Evolutionary conservation across 2,329 filamentous ascomycete species (phyloP).

Genomic region (Phialocephala subalpina): DNA sequence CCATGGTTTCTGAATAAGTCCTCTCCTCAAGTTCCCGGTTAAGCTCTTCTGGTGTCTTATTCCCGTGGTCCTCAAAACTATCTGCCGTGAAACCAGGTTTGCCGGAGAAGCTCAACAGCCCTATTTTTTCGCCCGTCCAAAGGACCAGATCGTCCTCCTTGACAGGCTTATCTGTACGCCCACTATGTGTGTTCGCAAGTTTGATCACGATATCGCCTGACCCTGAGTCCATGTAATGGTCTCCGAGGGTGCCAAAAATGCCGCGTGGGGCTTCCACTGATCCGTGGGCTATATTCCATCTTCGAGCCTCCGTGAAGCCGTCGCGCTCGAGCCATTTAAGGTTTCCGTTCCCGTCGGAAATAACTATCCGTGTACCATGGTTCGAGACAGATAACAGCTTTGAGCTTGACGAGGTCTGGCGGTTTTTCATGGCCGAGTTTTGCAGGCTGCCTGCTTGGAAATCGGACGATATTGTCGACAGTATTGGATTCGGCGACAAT

Average conservation of each 20-base stretch:
- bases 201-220: conserved; percentile 82
- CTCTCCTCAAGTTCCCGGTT: conserved; percentile 63
- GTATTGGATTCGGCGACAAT: conserved; percentile 50
- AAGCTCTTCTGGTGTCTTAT: conserved; percentile 52
- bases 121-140: conserved; percentile 89
- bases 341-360: conserved; percentile 83
- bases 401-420: conserved; percentile 81
- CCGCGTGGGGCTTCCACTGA: conserved; percentile 50
- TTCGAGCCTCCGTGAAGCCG: conserved; percentile 68
- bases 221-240: conserved; percentile 48
- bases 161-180: conserved; percentile 43
- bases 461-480: conserved; percentile 42
- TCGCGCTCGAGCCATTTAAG: conserved; percentile 94
- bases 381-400: conserved; percentile 83
- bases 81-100: conserved; percentile 56
- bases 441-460: conserved; percentile 46
- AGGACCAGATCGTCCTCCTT: conserved; percentile 77
- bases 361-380: conserved; percentile 84
- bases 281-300: conserved; percentile 63
- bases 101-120: conserved; percentile 71
- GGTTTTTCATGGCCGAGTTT: conserved; percentile 72
- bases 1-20: conserved; percentile 75
- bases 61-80: conserved; percentile 55
- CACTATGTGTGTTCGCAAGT: conserved; percentile 62
- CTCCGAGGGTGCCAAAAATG: conserved; percentile 50